Base-by-base conservation (phyloP, 208 protist species). In the Trichomonas vaginalis region DNA sequence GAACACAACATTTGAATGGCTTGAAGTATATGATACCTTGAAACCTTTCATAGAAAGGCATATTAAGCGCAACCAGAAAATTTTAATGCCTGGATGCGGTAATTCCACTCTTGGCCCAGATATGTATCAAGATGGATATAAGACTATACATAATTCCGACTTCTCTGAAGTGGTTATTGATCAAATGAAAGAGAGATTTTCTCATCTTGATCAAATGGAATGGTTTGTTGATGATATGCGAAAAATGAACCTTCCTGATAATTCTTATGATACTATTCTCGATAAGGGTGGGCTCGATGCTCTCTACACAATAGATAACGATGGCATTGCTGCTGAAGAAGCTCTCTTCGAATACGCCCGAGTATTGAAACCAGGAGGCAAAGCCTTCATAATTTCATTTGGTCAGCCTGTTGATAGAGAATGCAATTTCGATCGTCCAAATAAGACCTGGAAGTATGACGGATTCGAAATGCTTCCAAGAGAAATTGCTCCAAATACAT, bases 111-210 rank as follows among this genome's bases (percentile, higher is more conserved):
- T 92, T 14, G n/a, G 86, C 12, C 45, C 86, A 17, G 86, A 92
- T 51, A 92, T 92, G 86, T 92, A 92, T 92, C 48, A 51, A 15
- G 86, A 92, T 92, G 86, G 86, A 35, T 92, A 56, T 47, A 51
- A 40, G 17, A 48, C 48, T 51, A 35, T 92, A 17, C 15, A 35
- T 51, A 92, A 92, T 51, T 48, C 27, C 15, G 86, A 92, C 39
- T 92, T 92, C 46, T 92, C 86, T 21, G 45, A 40, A 39, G 42
- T 92, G 0, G 40, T 48, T 39, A 92, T 92, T 42, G 86, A 92
- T 23, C 86, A 92, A 51, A 92, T 92, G 86, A 42, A 35, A 39
- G 45, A 51, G 37, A 48, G 86, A 92, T 92, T 21, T 92, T 27
- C 86, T 15, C 40, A 92, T 15, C 0, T 92, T 4, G 27, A 92